Percentiles rank a stretch among this genome's conserved stretches.
phyloP scores from a whole-genome alignment of 352 stramenopile species.

The Globisporangium uncinulatum region DNA sequence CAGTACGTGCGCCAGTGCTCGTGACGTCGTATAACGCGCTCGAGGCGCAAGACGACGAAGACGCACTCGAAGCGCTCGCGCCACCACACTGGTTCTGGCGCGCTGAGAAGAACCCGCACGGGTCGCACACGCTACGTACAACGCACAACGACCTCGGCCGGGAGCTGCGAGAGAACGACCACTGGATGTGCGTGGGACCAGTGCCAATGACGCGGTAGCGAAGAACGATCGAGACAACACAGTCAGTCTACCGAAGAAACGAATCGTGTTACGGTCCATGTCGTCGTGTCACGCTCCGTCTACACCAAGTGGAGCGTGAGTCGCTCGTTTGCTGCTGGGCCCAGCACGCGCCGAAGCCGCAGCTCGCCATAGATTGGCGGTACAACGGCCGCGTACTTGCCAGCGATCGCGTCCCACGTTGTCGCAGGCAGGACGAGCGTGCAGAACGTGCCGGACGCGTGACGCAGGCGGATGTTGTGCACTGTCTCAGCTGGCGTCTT shows the following conservation, averaged over 20 bases:
- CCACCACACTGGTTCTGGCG: conserved; percentile 62
- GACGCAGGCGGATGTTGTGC: conserved; percentile 85
- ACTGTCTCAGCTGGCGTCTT: conserved; percentile 79
- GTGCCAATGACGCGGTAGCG: neutral
- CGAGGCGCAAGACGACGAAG: conserved; percentile 74
- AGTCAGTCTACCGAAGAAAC: neutral
- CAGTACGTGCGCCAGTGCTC: conserved; percentile 50
- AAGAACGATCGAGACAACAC: conserved; percentile 2
- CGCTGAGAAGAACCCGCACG: conserved; percentile 61
- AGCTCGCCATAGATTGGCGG: conserved; percentile 46
- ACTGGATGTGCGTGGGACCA: conserved; percentile 74
- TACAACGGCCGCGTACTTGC: conserved; percentile 32
- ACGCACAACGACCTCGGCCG: conserved; percentile 55
- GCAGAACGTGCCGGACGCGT: conserved; percentile 74
- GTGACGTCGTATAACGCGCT: conserved; percentile 84
- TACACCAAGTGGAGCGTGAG: conserved; percentile 38
- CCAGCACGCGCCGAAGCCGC: conserved; percentile 53
- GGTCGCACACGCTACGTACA: conserved; percentile 32
- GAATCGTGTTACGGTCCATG: neutral
- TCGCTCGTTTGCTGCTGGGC: conserved; percentile 29
- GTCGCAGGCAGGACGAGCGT: conserved; percentile 53
- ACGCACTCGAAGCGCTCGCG: conserved; percentile 54
- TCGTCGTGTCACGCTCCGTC: conserved; percentile 10
- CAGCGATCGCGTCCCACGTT: conserved; percentile 36
- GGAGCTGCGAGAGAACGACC: conserved; percentile 70